Percentiles rank a stretch among this genome's conserved stretches.
These are phyloP conservation scores for Lasiosphaeria ovina DNA, from an alignment of 495 filamentous ascomycete species.

Conservation along the genomic window DNA sequence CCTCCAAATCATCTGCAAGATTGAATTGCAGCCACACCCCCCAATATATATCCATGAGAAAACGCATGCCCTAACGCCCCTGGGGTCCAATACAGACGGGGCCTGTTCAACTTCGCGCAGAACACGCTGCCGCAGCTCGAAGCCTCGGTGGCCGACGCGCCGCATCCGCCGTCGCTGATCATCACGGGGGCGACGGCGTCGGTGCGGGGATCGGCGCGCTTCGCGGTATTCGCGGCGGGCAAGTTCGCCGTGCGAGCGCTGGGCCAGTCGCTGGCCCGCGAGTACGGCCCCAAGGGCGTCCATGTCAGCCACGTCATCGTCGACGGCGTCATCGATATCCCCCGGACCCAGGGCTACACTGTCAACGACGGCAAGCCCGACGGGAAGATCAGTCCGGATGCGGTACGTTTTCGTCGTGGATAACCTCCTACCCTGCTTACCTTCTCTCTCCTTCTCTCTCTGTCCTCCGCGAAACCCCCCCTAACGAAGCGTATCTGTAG, in stretches of 20 bases:
- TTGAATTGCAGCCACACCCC: too few relatives aligned
- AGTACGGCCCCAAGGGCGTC: conserved; percentile 86
- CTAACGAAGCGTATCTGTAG: conserved; percentile 37
- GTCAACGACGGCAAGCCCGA: conserved; percentile 60
- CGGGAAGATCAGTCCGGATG: conserved; percentile 75
- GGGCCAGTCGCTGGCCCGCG: conserved; percentile 73
- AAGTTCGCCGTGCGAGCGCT: conserved; percentile 82
- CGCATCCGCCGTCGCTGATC: conserved; percentile 74
- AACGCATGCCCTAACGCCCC: neutral
- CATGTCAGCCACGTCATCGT: conserved; percentile 86
- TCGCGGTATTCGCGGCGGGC: conserved; percentile 69
- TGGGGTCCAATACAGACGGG: conserved; percentile 48
- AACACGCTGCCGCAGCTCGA: conserved; percentile 70
- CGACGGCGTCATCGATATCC: conserved; percentile 87
- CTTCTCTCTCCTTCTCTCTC: neutral
- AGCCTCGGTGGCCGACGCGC: conserved; percentile 41
- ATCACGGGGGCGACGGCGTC: conserved; percentile 89
- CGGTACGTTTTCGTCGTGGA: conserved; percentile 54
- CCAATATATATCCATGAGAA: neutral
- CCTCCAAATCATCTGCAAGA: neutral
- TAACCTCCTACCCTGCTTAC: neutral
- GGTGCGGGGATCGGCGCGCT: conserved; percentile 67
- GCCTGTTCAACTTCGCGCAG: conserved; percentile 78
- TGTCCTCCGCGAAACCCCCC: neutral
- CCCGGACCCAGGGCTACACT: conserved; percentile 59